Evolutionary conservation across 768 basidiomycete species (phyloP).

Genomic region (Mycena haematopus): DNA sequence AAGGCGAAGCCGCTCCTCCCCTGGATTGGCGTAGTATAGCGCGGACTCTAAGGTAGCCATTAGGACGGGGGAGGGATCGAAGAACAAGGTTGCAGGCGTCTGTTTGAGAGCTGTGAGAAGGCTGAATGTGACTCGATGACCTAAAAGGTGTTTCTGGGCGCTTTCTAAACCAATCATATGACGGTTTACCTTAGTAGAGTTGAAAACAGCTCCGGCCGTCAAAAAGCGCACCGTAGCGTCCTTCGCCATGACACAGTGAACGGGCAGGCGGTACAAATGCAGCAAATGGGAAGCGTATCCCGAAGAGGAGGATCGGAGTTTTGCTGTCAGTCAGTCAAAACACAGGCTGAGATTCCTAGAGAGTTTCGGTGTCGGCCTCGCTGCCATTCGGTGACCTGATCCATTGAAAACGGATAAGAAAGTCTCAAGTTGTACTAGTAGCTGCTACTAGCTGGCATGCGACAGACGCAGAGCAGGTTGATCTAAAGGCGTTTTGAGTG

Average conservation of each 20-base stretch:
- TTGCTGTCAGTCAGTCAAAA: too few species aligned
- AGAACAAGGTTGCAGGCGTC: slow-evolving; percentile 12
- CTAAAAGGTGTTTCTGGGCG: slow-evolving; percentile 3
- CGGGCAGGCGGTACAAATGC: too few species aligned
- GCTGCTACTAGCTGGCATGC: too few species aligned
- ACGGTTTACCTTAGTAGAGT: not conserved
- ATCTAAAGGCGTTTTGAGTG: too few species aligned
- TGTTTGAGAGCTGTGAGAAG: slow-evolving; percentile 5
- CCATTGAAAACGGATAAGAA: too few species aligned
- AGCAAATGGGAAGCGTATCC: too few species aligned
- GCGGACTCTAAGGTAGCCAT: slow-evolving; percentile 1
- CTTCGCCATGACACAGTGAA: not conserved
- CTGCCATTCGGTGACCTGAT: too few species aligned
- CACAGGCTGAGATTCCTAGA: too few species aligned
- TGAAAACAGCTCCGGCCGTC: not conserved
- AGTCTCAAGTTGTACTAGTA: too few species aligned
- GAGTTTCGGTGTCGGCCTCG: too few species aligned
- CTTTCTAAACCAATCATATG: slow-evolving; percentile 5
- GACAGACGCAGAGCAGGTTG: too few species aligned
- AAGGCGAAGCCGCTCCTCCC: slow-evolving; percentile 19
- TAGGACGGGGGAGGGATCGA: not conserved
- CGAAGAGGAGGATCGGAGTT: too few species aligned
- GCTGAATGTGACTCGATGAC: slow-evolving; percentile 1
- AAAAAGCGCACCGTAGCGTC: not conserved
- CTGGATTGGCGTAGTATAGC: not conserved